Evolutionary conservation across 768 basidiomycete species (phyloP).

Genomic region (Lactarius sanguifluus): DNA sequence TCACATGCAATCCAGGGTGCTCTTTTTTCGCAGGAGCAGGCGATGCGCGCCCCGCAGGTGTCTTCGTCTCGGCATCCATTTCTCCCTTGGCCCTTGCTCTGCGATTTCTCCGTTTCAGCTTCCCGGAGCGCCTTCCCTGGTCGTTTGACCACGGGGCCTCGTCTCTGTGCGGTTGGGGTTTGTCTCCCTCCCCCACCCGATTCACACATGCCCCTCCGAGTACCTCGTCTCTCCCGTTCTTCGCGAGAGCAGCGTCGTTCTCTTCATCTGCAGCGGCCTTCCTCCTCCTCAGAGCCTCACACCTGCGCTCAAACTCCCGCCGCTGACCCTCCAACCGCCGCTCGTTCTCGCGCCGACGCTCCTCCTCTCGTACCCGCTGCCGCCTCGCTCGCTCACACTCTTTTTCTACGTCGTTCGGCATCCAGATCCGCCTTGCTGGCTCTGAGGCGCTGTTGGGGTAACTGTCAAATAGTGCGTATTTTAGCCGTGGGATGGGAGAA

Average conservation of each 20-base stretch:
- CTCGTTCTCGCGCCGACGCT: constrained; percentile 2
- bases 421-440: background rate
- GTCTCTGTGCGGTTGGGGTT: background rate
- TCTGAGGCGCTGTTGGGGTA: background rate
- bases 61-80: background rate
- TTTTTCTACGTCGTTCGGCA: background rate
- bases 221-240: background rate
- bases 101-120: background rate
- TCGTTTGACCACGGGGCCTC: background rate
- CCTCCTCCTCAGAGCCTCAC: constrained; percentile 11
- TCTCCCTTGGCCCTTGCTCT: background rate
- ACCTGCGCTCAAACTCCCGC: constrained; percentile 9
- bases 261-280: constrained; percentile 6
- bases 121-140: background rate
- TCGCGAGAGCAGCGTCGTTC: background rate
- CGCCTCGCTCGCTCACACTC: no score
- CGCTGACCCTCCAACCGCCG: constrained; percentile 17
- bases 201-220: background rate
- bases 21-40: background rate
- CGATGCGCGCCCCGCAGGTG: background rate
- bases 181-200: background rate
- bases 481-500: background rate
- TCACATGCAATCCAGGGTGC: constrained; percentile 1
- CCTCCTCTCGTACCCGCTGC: background rate
- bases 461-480: background rate